Conservation (phyloP, 2,329 filamentous ascomycete species). For the Gaeumannomyces tritici region DNA sequence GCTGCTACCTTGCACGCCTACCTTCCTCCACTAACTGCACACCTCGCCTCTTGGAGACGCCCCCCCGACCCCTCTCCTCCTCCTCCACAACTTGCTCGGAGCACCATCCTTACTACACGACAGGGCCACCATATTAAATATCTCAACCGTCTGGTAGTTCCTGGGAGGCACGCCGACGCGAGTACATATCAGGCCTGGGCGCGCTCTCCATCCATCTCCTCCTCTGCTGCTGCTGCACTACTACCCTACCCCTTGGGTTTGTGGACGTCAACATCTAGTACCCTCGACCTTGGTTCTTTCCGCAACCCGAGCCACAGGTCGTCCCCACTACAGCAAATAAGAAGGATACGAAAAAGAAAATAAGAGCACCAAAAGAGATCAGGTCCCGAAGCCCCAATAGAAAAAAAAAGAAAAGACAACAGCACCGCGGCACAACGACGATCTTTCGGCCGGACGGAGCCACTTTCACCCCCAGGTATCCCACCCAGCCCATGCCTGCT, state of each 20-base stretch:
- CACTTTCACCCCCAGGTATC: neutral
- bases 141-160: neutral
- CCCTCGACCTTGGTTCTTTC: neutral
- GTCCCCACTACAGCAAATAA: neutral
- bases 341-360: neutral
- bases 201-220: neutral
- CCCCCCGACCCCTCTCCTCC: neutral
- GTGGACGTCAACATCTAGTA: neutral
- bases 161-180: neutral
- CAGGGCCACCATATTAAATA: neutral
- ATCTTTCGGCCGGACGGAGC: neutral
- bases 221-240: neutral
- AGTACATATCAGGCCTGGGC: neutral
- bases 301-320: neutral
- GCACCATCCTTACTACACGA: neutral
- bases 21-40: neutral
- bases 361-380: neutral
- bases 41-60: neutral
- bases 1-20: neutral
- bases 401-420: neutral
- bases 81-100: neutral
- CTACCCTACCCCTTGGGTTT: neutral
- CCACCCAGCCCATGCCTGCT: neutral
- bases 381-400: neutral
- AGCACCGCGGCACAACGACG: neutral